phyloP scores from a whole-genome alignment of 2,329 filamentous ascomycete genomes.

The Trichoderma sp. region DNA sequence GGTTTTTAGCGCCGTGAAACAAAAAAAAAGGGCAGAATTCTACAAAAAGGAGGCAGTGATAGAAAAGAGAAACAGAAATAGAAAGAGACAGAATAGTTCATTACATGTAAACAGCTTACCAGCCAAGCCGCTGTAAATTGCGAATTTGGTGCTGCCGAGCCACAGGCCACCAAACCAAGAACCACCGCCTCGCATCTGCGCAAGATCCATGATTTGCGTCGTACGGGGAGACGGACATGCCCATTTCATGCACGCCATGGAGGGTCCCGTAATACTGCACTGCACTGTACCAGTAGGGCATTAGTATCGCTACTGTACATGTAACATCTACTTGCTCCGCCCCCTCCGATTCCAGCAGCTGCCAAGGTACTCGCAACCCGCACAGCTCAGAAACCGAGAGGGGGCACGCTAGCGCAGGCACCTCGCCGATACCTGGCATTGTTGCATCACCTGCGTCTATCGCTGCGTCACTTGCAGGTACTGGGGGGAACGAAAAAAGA shows the following conservation, averaged over 20 bases:
- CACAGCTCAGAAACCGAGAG: background rate
- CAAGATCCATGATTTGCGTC: background rate
- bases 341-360: background rate
- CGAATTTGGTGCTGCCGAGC: slow-evolving; percentile 5
- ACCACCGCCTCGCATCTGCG: background rate
- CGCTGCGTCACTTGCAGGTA: background rate
- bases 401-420: slow-evolving; percentile 12
- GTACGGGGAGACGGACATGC: background rate
- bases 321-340: background rate
- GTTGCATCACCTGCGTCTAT: background rate
- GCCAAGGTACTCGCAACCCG: background rate
- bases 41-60: background rate
- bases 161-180: background rate
- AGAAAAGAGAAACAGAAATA: background rate
- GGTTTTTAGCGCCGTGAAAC: background rate
- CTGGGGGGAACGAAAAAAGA: background rate
- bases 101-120: no score
- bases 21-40: background rate
- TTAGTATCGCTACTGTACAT: background rate
- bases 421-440: slow-evolving; percentile 1
- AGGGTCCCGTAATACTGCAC: background rate
- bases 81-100: background rate
- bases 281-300: background rate
- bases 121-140: background rate
- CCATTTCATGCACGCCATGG: background rate